Evolutionary conservation across 257 asterid species (phyloP).

Genomic region (Jacaranda copaia): DNA sequence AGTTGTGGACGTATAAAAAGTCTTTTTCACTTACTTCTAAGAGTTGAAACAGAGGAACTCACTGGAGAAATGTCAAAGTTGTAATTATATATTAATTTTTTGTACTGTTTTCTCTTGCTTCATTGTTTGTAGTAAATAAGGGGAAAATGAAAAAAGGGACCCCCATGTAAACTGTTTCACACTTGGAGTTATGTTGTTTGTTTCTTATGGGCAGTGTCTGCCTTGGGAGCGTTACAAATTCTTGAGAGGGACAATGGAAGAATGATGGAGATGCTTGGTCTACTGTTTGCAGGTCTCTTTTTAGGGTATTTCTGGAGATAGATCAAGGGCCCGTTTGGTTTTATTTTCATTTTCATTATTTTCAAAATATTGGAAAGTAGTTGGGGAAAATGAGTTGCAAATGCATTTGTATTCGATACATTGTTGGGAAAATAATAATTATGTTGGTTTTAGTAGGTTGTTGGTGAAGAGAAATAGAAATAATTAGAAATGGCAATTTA

Average conservation of each 20-base stretch:
- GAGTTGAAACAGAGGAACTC: not conserved
- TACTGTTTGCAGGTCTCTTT: not conserved
- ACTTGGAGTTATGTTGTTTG: constrained; percentile 42
- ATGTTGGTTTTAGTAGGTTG: too few relatives aligned
- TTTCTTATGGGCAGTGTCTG: constrained; percentile 32
- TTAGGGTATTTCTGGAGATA: not conserved
- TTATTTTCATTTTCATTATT: too few relatives aligned
- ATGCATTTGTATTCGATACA: too few relatives aligned
- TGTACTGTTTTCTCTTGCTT: constrained; percentile 24
- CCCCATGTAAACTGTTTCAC: constrained; percentile 26
- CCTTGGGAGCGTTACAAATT: constrained; percentile 12
- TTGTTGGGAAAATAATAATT: too few relatives aligned
- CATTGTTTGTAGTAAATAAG: not conserved
- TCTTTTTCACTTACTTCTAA: constrained; percentile 42
- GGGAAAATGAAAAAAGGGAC: too few relatives aligned
- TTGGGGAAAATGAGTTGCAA: too few relatives aligned
- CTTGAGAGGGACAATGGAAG: constrained; percentile 37
- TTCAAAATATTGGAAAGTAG: too few relatives aligned
- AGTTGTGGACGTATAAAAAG: constrained; percentile 4
- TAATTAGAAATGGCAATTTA: too few relatives aligned
- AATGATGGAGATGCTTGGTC: constrained; percentile 27
- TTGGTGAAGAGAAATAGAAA: too few relatives aligned
- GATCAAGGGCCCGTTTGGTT: too few relatives aligned
- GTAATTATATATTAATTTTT: constrained; percentile 31
- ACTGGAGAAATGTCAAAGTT: constrained; percentile 48